Percentiles rank a stretch among this genome's conserved stretches.
Conservation (phyloP, 2,329 filamentous ascomycete genomes). For the Parascedosporium putredinis region DNA sequence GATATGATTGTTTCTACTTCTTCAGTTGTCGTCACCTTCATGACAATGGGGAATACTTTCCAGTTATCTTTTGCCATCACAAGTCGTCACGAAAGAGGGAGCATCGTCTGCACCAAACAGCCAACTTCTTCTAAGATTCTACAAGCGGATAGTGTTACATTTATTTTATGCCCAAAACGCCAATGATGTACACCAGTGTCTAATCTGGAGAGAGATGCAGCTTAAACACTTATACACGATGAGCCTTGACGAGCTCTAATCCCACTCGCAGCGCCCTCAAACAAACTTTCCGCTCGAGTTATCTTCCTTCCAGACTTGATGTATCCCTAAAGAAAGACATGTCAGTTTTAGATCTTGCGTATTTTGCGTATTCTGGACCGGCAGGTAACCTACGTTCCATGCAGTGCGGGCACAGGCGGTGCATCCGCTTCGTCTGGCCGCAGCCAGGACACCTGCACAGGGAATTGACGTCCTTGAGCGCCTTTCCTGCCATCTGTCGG, state of each 20-base stretch:
- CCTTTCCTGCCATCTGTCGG: conserved; percentile 92
- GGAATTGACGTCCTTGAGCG: conserved; percentile 76
- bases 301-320: conserved; percentile 13
- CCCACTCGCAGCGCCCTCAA: not conserved
- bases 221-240: not conserved
- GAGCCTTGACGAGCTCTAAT: not conserved
- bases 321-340: conserved; percentile 10
- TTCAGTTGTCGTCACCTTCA: too few species aligned
- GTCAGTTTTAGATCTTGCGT: too few species aligned
- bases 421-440: conserved; percentile 76
- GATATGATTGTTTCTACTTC: too few species aligned
- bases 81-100: too few species aligned
- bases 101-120: too few species aligned
- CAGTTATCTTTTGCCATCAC: too few species aligned
- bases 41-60: too few species aligned
- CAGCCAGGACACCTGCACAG: conserved; percentile 86
- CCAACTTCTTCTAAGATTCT: not conserved
- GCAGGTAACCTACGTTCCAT: conserved; percentile 64
- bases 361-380: too few species aligned
- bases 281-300: conserved; percentile 12
- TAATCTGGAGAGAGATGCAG: not conserved
- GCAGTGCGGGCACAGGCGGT: conserved; percentile 81
- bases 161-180: conserved; percentile 7
- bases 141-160: conserved; percentile 5
- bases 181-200: conserved; percentile 8